phyloP scores from a whole-genome alignment of 441 rosid species.

The Dalechampia spathulata region DNA sequence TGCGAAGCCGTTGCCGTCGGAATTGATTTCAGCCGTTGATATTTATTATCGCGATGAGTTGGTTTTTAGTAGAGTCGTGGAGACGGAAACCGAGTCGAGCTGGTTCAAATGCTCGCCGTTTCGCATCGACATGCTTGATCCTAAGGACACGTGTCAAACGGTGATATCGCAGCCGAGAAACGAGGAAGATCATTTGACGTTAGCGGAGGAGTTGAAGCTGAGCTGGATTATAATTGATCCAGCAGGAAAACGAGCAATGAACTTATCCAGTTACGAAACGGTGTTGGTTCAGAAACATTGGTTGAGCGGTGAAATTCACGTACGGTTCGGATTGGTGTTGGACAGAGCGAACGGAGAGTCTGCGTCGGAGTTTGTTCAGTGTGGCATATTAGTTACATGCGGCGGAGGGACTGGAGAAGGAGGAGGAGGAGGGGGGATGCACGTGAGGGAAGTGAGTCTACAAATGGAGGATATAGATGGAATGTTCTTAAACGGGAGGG shows the following conservation, averaged over 20 bases:
- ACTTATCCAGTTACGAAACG: conserved; percentile 53
- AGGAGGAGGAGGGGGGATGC: conserved; percentile 39
- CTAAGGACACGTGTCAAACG: conserved; percentile 53
- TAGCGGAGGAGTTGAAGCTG: conserved; percentile 41
- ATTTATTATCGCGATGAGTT: conserved; percentile 35
- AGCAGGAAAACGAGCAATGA: conserved; percentile 39
- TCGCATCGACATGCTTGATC: conserved; percentile 53
- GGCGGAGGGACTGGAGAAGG: conserved; percentile 29
- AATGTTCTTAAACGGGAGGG: conserved; percentile 46
- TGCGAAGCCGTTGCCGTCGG: conserved; percentile 18
- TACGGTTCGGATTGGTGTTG: conserved; percentile 39
- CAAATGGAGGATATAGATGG: conserved; percentile 77
- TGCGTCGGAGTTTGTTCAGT: conserved; percentile 37
- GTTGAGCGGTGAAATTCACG: conserved; percentile 64
- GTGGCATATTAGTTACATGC: conserved; percentile 53
- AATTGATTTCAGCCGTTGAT: conserved; percentile 68
- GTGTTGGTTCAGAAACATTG: conserved; percentile 59
- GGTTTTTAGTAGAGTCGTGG: conserved; percentile 41
- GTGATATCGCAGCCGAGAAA: conserved; percentile 26
- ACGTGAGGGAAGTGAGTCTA: conserved; percentile 62
- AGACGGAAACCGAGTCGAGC: conserved; percentile 48
- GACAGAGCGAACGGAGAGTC: conserved; percentile 16
- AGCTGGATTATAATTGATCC: conserved; percentile 75
- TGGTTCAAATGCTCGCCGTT: conserved; percentile 75
- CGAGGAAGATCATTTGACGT: conserved; percentile 32